These are phyloP conservation scores for Pythium coloratum DNA, from an alignment of 352 stramenopile species.

Conservation along the genomic window DNA sequence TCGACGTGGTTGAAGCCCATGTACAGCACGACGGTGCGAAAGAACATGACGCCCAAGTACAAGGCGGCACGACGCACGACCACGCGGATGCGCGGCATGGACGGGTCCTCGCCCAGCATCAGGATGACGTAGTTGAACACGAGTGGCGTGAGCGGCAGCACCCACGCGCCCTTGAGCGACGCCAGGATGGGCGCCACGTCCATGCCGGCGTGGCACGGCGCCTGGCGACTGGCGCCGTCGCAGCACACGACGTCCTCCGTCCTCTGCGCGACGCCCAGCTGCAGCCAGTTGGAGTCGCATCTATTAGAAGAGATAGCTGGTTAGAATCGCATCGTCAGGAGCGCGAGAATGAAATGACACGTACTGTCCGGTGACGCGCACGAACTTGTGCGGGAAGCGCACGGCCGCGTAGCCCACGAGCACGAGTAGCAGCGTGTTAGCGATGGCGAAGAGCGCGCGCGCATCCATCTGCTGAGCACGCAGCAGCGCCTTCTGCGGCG, in stretches of 20 bases:
- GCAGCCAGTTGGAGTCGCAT: conserved; percentile 71
- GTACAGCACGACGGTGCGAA: conserved; percentile 73
- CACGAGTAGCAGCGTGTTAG: conserved; percentile 57
- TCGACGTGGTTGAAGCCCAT: conserved; percentile 56
- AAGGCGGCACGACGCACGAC: conserved; percentile 55
- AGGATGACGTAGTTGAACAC: conserved; percentile 73
- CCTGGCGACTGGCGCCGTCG: conserved; percentile 25
- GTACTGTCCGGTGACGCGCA: conserved; percentile 71
- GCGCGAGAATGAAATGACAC: conserved; percentile 15
- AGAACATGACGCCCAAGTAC: conserved; percentile 60
- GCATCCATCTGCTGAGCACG: conserved; percentile 46
- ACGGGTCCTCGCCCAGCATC: conserved; percentile 55
- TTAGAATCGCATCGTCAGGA: not conserved
- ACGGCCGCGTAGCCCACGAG: conserved; percentile 53
- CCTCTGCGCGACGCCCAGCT: conserved; percentile 30
- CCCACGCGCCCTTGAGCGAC: conserved; percentile 59
- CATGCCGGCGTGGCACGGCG: conserved; percentile 73
- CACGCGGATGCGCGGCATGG: conserved; percentile 50
- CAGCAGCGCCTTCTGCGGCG: conserved; percentile 45
- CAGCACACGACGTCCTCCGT: conserved; percentile 56
- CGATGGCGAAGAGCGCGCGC: conserved; percentile 41
- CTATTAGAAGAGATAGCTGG: conserved; percentile 23
- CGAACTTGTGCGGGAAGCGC: conserved; percentile 63
- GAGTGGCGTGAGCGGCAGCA: conserved; percentile 53
- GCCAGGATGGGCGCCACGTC: conserved; percentile 48